phyloP scores from a whole-genome alignment of 768 basidiomycete species.

The Tylopilus sp. region DNA sequence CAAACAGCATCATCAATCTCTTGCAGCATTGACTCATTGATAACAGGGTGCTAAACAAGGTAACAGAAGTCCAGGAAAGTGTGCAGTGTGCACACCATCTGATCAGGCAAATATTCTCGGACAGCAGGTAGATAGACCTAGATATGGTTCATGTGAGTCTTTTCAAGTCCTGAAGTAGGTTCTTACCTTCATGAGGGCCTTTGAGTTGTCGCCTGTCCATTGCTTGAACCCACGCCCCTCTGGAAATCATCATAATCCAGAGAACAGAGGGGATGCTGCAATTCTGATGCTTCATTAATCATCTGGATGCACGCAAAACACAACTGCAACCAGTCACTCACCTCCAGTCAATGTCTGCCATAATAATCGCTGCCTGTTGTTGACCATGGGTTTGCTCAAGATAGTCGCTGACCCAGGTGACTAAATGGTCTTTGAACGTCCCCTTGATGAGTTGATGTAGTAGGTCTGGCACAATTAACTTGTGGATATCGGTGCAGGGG shows the following conservation, averaged over 20 bases:
- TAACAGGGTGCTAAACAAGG: background rate
- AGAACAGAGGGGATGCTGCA: background rate
- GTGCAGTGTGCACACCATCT: background rate
- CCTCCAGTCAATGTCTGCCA: background rate
- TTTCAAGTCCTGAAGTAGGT: too few species aligned
- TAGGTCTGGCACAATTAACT: background rate
- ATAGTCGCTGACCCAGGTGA: background rate
- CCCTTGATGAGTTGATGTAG: too few species aligned
- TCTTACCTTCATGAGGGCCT: constrained; percentile 6
- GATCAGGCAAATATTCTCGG: background rate
- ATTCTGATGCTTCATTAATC: background rate
- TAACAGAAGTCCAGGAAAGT: background rate
- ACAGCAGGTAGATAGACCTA: background rate
- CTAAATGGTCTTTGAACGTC: background rate
- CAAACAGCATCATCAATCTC: background rate
- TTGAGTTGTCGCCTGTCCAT: background rate
- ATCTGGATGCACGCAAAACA: too few species aligned
- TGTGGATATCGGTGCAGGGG: background rate
- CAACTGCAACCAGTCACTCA: too few species aligned
- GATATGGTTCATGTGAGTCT: too few species aligned
- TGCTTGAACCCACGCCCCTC: background rate
- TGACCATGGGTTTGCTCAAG: background rate
- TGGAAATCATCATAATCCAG: background rate
- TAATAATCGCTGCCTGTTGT: background rate
- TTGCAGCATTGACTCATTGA: background rate